A percentile compares a stretch with the other conserved stretches of the same genome.
These are phyloP conservation scores for Phytophthora citrophthora DNA, from an alignment of 352 stramenopile species.

Conservation along the genomic window DNA sequence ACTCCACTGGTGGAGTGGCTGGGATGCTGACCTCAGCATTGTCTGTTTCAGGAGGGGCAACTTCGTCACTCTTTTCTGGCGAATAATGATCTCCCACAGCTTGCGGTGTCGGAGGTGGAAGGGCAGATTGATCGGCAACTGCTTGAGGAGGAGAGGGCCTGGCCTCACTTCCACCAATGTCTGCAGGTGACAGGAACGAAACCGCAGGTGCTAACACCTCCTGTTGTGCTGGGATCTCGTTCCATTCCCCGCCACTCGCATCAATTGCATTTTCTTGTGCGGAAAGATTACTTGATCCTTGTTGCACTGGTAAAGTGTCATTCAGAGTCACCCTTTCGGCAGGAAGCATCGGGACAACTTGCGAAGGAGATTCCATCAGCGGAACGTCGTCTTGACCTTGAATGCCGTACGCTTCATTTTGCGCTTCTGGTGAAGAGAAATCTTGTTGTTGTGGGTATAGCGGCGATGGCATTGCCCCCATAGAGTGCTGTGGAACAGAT, in stretches of 20 bases:
- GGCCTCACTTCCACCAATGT: not conserved
- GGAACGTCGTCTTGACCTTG: slow-evolving; percentile 18
- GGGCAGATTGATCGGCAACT: not conserved
- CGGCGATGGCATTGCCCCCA: slow-evolving; percentile 23
- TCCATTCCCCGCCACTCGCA: slow-evolving; percentile 7
- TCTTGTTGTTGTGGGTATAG: slow-evolving; percentile 18
- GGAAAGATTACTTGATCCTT: slow-evolving; percentile 1
- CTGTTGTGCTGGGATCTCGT: slow-evolving; percentile 4
- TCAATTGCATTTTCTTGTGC: not conserved
- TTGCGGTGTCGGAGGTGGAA: not conserved
- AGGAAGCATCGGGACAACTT: slow-evolving; percentile 18
- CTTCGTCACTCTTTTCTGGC: not conserved
- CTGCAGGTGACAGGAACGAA: not conserved
- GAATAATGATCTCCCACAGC: not conserved
- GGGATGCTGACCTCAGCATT: not conserved
- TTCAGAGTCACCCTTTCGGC: slow-evolving; percentile 1
- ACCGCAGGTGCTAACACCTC: slow-evolving; percentile 1
- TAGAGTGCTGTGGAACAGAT: slow-evolving; percentile 21
- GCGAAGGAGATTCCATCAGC: slow-evolving; percentile 12
- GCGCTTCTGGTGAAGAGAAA: slow-evolving; percentile 1
- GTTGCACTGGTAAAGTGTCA: slow-evolving; percentile 3
- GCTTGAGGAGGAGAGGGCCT: not conserved
- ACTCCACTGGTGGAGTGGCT: slow-evolving; percentile 4
- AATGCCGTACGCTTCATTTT: slow-evolving; percentile 9
- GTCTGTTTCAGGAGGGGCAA: not conserved